Conservation (phyloP, 1,284 basidiomycete species). For the Agroathelia rolfsii region DNA sequence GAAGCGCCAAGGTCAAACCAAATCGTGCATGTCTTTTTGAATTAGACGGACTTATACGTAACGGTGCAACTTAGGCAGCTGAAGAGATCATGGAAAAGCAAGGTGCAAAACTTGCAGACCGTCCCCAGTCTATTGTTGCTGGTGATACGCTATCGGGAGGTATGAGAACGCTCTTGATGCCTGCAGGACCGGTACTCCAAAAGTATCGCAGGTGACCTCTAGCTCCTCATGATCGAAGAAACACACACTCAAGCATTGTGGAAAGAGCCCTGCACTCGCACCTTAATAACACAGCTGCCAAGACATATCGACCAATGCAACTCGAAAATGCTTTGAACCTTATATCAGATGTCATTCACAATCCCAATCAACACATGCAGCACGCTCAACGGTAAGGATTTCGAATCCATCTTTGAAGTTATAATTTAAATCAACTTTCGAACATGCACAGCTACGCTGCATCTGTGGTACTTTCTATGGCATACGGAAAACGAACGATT, state of each 20-base stretch:
- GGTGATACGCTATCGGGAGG: conserved; percentile 39
- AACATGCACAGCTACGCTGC: conserved; percentile 41
- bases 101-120: conserved; percentile 34
- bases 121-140: conserved; percentile 37
- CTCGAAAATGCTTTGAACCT: conserved; percentile 35
- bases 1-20: conserved; percentile 20
- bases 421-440: not conserved
- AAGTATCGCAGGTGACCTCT: conserved; percentile 32
- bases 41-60: not conserved
- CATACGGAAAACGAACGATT: conserved; percentile 48
- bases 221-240: not conserved
- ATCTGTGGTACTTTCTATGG: conserved; percentile 51
- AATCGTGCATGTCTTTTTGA: not conserved
- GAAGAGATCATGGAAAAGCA: conserved; percentile 47
- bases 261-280: conserved; percentile 43
- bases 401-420: not conserved
- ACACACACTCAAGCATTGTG: conserved; percentile 11
- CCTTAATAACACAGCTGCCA: conserved; percentile 37
- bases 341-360: conserved; percentile 40
- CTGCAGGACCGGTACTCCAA: conserved; percentile 33
- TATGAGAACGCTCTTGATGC: conserved; percentile 33
- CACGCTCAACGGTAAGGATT: conserved; percentile 37
- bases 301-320: conserved; percentile 37
- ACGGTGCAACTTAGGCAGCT: conserved; percentile 27
- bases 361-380: conserved; percentile 38